Base-by-base conservation (phyloP, 768 basidiomycete species). In the Leccinum uliginosum region DNA sequence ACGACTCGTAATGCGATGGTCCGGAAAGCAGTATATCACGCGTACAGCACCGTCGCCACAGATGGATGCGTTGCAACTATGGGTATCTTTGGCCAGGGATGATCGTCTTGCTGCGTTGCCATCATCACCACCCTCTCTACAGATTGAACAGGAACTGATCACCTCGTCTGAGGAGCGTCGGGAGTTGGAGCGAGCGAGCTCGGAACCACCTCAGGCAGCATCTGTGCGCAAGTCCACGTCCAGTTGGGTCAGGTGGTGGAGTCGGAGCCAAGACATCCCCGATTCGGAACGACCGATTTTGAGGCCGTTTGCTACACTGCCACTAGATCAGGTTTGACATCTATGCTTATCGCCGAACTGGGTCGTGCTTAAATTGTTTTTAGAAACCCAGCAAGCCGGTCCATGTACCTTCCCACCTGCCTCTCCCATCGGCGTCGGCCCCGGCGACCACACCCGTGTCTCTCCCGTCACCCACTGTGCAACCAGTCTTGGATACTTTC, bases 191-290 rank as follows among this genome's bases (percentile, higher is more conserved):
- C 79, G 76, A 9, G 51, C 63, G 4, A 65, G 56, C 12, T 71
- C 62, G 15, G 79, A 78, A 58, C 78, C 78, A 15, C 73, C 70
- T 26, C 75, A 71, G 47, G 62, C 64, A 12, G 62, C 65, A 14
- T 57, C 60, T 34, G 19, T 56, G 3, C 77, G 78, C 62, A 79
- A 74, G 54, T 71, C 82, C 4, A 79, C 80, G 0, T 80, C 82
- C 1, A 86, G 85, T n/a, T 93, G 90, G 91, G 82, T 82, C 35
- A 80, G 83, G 38, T 93, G 91, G 92, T 94, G 89, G 91, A 84
- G 81, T 58, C 77, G 88, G 19, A 86, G 83, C 70, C 72, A 77
- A 54, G 74, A 72, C 53, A 76, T 71, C 52, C 44, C 52, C 7
- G 46, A 57, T 10, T 58, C 61, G 26, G 64, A 71, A 46, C 58